Percentiles rank a stretch among this genome's conserved stretches.
phyloP scores from a whole-genome alignment of 1,139 yeast species.

The Debaryomyces singareniensis region DNA sequence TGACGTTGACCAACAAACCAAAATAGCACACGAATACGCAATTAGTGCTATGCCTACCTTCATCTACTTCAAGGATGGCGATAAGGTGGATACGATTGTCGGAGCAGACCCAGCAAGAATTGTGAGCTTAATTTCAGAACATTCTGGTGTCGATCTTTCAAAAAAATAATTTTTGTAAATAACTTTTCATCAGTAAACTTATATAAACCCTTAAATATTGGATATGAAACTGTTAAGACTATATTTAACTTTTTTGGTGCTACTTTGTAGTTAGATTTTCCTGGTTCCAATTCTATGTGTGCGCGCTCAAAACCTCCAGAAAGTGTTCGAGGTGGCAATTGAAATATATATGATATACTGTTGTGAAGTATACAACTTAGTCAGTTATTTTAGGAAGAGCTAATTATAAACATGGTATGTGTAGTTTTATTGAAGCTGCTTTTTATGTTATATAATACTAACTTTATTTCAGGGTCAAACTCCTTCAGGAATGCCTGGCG shows the following conservation, averaged over 20 bases:
- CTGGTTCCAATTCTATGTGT: no score
- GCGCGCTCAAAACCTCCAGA: no score
- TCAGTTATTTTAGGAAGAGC: no score
- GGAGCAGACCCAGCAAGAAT: slow-evolving; percentile 30
- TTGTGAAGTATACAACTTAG: no score
- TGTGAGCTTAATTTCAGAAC: slow-evolving; percentile 16
- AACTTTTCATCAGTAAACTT: no score
- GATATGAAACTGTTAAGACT: no score
- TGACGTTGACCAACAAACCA: slow-evolving; percentile 27
- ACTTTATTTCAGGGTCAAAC: slow-evolving; percentile 57
- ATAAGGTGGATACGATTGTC: slow-evolving; percentile 21
- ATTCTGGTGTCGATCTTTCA: slow-evolving; percentile 8
- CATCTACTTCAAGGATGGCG: slow-evolving; percentile 24
- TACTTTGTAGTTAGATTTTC: no score
- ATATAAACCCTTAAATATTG: no score
- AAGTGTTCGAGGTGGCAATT: no score
- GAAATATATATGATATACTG: no score
- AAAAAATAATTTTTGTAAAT: not conserved
- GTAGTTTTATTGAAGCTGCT: not conserved
- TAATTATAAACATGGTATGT: no score
- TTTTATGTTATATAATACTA: not conserved
- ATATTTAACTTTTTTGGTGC: no score
- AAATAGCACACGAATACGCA: slow-evolving; percentile 23
- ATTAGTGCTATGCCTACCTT: slow-evolving; percentile 34
- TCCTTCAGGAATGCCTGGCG: slow-evolving; percentile 68